Percentiles rank a stretch among this genome's conserved stretches.
phyloP scores from a whole-genome alignment of 2,329 filamentous ascomycete genomes.

The Botrytis deweyae region DNA sequence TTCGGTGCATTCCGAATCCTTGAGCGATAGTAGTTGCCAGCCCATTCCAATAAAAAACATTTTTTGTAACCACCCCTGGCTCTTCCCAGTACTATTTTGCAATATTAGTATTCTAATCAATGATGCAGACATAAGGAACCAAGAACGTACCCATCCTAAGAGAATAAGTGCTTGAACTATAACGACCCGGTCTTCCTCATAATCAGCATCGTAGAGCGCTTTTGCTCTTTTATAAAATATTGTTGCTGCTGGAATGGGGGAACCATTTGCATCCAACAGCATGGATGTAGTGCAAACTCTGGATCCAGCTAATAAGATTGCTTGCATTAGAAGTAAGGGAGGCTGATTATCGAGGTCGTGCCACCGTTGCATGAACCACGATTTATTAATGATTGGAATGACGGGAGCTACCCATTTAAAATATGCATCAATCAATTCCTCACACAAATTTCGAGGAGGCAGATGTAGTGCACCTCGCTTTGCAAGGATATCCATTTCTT shows the following conservation, averaged over 20 bases:
- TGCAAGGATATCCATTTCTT: conserved; percentile 94
- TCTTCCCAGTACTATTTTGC: conserved; percentile 85
- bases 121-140: not conserved
- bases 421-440: conserved; percentile 91
- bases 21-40: conserved; percentile 94
- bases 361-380: conserved; percentile 91
- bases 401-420: conserved; percentile 97
- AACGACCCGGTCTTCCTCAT: conserved; percentile 93
- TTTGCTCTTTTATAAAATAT: conserved; percentile 98
- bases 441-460: conserved; percentile 82
- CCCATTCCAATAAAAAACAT: conserved; percentile 98
- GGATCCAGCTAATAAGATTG: conserved; percentile 90
- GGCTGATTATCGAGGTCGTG: conserved; percentile 89
- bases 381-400: conserved; percentile 89
- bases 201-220: conserved; percentile 93
- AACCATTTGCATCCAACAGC: conserved; percentile 93
- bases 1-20: conserved; percentile 95
- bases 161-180: conserved; percentile 91
- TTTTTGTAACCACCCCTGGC: conserved; percentile 96
- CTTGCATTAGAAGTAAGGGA: conserved; percentile 86
- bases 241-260: conserved; percentile 89
- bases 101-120: not conserved
- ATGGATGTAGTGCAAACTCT: conserved; percentile 91
- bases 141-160: conserved; percentile 75
- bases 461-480: conserved; percentile 89